Evolutionary conservation across 2,329 filamentous ascomycete genomes (phyloP), one percentile per base, ranked within the genome.

Genomic region (Fusarium fujikuroi): DNA sequence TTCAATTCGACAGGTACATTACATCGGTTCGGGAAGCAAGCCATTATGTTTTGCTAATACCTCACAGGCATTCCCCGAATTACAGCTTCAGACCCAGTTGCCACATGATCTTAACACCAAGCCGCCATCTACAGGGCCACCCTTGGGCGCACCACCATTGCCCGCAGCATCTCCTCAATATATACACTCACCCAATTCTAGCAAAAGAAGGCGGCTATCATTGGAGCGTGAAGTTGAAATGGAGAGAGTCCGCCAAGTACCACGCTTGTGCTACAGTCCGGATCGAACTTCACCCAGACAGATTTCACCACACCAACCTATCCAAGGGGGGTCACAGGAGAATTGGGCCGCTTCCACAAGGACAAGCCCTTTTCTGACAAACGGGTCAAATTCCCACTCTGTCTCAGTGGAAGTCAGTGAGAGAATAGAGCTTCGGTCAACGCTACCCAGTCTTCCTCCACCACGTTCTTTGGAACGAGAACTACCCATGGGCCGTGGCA

Each of bases 1-100:
- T 25, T 86, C 87, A 3, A 88, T 89, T 56, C 83, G 85, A 72
- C 85, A 88, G 85, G 87, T 88, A 84, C 63, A 77, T 25, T 30
- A 39, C 52, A 42, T 43, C 44, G 30, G 57, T 9, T 25, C 46
- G 37, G 36, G 23, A 54, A 28, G 36, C 23, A 56, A 56, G 32
- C n/a, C 19, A 39, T 44, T 12, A n/a, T 39, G 34, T 37, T 40
- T 50, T 34, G 40, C 78, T 81, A 69, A 82, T 63, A 42, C n/a
- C n/a, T 25, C 28, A 3, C 70, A 87, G 85, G 80, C 82, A 50
- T 83, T 88, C 60, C 85, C 86, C 23, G 86, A 88, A 53, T 78
- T 87, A 30, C 60, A 76, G 77, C 74, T 79, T 76, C 64, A 81
- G 72, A 57, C 80, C 72, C 73, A 83, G 82, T 52, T 79, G 46